Conservation (phyloP, 805 yeast genomes). For the Suhomyces pyralidae region DNA sequence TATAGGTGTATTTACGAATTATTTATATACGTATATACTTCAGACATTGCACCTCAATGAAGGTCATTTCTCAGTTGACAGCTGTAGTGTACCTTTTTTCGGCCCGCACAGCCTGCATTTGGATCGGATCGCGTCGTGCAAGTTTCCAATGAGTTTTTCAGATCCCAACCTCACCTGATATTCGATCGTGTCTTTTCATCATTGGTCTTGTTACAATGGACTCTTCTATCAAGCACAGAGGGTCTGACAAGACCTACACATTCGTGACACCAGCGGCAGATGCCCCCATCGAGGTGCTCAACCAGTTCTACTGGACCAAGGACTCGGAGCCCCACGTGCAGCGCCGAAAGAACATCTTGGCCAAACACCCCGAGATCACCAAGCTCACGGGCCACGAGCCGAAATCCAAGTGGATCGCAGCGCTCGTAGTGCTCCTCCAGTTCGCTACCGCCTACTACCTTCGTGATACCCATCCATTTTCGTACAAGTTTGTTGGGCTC, state of each 20-base stretch:
- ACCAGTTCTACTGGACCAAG: conserved; percentile 82
- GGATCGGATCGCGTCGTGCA: not conserved
- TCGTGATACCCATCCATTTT: conserved; percentile 50
- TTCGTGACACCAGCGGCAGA: conserved; percentile 41
- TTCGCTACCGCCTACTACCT: conserved; percentile 59
- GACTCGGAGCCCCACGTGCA: conserved; percentile 77
- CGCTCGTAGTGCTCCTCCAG: conserved; percentile 67
- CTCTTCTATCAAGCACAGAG: conserved; percentile 24
- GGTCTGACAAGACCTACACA: conserved; percentile 26
- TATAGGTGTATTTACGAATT: too few species aligned
- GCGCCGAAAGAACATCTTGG: conserved; percentile 69
- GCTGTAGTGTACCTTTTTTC: not conserved
- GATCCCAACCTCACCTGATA: not conserved
- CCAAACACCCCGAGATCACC: conserved; percentile 73
- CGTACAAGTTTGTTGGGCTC: conserved; percentile 52
- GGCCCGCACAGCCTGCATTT: not conserved
- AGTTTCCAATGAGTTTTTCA: not conserved
- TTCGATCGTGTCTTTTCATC: not conserved
- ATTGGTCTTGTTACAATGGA: not conserved
- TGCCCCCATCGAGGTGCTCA: conserved; percentile 38
- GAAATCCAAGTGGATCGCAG: conserved; percentile 70
- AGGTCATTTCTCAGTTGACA: too few species aligned
- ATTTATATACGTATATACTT: too few species aligned
- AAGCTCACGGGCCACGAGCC: conserved; percentile 87
- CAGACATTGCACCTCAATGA: too few species aligned